A percentile compares a stretch with the other conserved stretches of the same genome.
These are phyloP conservation scores for Blakeslea trispora DNA, from an alignment of 371 early-diverging fungal genomes.

Conservation along the genomic window DNA sequence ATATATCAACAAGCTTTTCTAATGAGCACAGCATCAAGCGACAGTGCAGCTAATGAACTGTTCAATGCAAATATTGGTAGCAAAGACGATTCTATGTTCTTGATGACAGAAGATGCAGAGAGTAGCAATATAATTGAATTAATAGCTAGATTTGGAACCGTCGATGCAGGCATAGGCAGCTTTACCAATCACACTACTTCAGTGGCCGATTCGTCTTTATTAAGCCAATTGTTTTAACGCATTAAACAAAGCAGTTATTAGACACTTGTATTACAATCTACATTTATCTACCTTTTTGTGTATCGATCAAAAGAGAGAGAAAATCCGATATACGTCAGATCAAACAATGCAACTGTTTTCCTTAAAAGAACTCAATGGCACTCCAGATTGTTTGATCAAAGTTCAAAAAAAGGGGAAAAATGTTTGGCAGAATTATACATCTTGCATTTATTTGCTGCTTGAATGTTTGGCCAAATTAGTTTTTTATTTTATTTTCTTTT, in stretches of 20 bases:
- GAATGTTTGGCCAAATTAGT: too few relatives aligned
- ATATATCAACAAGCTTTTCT: slow-evolving; percentile 24
- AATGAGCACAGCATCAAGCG: slow-evolving; percentile 2
- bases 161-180: slow-evolving; percentile 22
- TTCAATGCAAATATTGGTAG: background rate
- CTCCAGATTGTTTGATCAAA: too few relatives aligned
- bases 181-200: slow-evolving; percentile 11
- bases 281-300: background rate
- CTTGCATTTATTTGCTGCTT: too few relatives aligned
- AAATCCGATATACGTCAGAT: too few relatives aligned
- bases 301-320: slow-evolving; percentile 1
- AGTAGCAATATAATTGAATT: slow-evolving; percentile 11
- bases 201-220: slow-evolving; percentile 5
- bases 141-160: slow-evolving; percentile 21
- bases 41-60: background rate
- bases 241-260: background rate
- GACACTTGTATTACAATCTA: too few relatives aligned
- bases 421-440: too few relatives aligned
- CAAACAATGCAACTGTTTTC: background rate
- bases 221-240: slow-evolving; percentile 22
- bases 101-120: slow-evolving; percentile 4
- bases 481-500: background rate
- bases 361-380: too few relatives aligned
- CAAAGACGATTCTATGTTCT: slow-evolving; percentile 1
- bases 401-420: too few relatives aligned